Base-by-base conservation (phyloP, 352 stramenopile genomes). In the Phytophthora citricola region DNA sequence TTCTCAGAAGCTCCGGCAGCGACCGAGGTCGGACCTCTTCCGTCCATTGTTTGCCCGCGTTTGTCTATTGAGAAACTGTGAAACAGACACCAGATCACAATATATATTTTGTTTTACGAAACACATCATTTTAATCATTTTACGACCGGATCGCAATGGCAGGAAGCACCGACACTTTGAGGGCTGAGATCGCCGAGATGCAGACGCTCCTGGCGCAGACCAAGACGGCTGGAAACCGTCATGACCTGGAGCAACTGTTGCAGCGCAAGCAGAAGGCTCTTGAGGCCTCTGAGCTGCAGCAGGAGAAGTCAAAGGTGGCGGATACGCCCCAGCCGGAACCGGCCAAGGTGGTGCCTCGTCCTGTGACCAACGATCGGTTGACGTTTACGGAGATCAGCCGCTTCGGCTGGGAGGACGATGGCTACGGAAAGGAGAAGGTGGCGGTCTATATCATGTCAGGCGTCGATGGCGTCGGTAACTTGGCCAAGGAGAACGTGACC, bases 361-460 rank as follows among this genome's bases (percentile, higher is more conserved):
- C 49, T 0, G 60, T 60, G 5, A 26, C 56, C 0, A 74, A 76
- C 8, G 83, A 95, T 17, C 32, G 80, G n/a, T 75, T 71, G 27
- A 69, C 78, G 29, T 96, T 90, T 71, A 92, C 79, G n/a, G 87
- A 94, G 63, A 93, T 94, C 56, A 89, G 81, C 27, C 85, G 84
- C 7, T 96, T 96, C 58, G 85, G 87, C 15, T 96, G 88, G 88
- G 88, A 96, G 56, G 86, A 96, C 58, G 88, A 96, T 51, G 86
- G 88, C n/a, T 96, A 91, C 50, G 88, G 88, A 32, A 96, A 96
- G 68, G 61, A 82, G 51, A 94, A 94, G 63, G 87, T 96, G 40
- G 75, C 67, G 40, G 83, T 96, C 43, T 87, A 94, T 59, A 73
- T 96, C 54, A 91, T 92, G 75, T 93, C 88, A 39, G 86, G 87